Conservation (phyloP, 75 land plant species). For the Isoetes taiwanensis region DNA sequence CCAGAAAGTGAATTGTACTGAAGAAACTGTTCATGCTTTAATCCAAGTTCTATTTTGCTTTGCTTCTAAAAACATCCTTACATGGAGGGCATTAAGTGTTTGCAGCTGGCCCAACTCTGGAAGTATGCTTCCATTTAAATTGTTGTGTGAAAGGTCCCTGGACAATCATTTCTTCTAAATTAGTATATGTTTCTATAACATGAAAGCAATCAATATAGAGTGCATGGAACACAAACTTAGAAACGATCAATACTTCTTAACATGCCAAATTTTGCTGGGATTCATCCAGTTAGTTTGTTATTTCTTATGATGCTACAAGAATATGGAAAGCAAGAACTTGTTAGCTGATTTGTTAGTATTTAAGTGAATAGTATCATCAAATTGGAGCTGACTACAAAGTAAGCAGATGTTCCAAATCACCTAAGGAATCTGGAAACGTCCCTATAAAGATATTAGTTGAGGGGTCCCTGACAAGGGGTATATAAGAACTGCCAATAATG, state of each 20-base stretch:
- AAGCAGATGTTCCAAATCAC: constrained; percentile 6
- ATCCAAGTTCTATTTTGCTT: no score
- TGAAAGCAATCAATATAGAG: no score
- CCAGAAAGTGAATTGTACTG: constrained; percentile 73
- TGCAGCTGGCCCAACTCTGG: constrained; percentile 82
- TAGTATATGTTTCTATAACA: no score
- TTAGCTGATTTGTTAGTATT: no score
- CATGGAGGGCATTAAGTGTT: constrained; percentile 45
- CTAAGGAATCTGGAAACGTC: not conserved
- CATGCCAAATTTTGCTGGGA: not conserved
- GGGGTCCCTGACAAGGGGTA: constrained; percentile 3
- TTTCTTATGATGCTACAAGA: not conserved
- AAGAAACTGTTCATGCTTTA: constrained; percentile 46
- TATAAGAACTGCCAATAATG: no score
- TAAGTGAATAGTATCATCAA: no score
- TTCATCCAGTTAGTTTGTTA: not conserved
- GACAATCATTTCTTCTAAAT: no score
- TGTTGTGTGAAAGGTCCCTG: constrained; percentile 77
- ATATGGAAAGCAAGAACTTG: no score
- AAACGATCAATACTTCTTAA: not conserved
- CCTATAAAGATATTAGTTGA: not conserved
- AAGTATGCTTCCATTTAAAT: constrained; percentile 55
- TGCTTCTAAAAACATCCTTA: no score
- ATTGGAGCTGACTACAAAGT: no score
- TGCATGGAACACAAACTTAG: not conserved